These are phyloP conservation scores for Rhodomyrtus tomentosa DNA, from an alignment of 345 rosid genomes.

Conservation along the genomic window DNA sequence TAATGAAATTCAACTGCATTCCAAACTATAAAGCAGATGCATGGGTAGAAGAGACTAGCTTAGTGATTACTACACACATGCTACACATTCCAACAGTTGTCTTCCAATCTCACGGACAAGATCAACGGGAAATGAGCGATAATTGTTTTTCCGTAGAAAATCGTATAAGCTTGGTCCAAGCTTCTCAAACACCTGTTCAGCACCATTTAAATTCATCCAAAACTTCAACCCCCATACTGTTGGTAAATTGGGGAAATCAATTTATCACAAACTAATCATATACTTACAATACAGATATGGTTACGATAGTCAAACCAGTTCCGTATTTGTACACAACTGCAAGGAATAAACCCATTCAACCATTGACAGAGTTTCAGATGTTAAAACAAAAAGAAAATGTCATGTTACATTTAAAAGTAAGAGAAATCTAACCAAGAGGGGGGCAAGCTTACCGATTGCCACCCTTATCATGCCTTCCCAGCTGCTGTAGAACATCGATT, in stretches of 20 bases:
- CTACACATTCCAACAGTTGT: slow-evolving; percentile 99
- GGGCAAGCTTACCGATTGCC: slow-evolving; percentile 69
- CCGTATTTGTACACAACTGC: slow-evolving; percentile 99
- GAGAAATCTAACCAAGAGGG: background rate
- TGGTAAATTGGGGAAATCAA: slow-evolving; percentile 59
- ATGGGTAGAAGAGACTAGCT: slow-evolving; percentile 29
- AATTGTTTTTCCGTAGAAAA: background rate
- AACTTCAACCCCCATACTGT: slow-evolving; percentile 59
- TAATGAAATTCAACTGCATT: background rate
- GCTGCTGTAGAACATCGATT: slow-evolving; percentile 73
- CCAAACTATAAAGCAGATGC: background rate
- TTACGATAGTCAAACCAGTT: slow-evolving; percentile 99
- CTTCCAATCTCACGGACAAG: slow-evolving; percentile 95
- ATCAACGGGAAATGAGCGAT: background rate
- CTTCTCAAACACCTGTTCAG: slow-evolving; percentile 99
- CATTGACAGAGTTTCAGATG: background rate
- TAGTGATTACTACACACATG: slow-evolving; percentile 92
- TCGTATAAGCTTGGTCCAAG: slow-evolving; percentile 98
- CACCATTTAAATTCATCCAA: slow-evolving; percentile 77
- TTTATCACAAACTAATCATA: slow-evolving; percentile 38
- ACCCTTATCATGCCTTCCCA: slow-evolving; percentile 70
- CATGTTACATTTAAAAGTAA: background rate
- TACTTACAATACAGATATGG: slow-evolving; percentile 99
- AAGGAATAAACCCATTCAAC: slow-evolving; percentile 87
- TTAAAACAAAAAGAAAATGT: background rate